phyloP scores from a whole-genome alignment of 495 filamentous ascomycete genomes.

The Apiosordaria backusii region DNA sequence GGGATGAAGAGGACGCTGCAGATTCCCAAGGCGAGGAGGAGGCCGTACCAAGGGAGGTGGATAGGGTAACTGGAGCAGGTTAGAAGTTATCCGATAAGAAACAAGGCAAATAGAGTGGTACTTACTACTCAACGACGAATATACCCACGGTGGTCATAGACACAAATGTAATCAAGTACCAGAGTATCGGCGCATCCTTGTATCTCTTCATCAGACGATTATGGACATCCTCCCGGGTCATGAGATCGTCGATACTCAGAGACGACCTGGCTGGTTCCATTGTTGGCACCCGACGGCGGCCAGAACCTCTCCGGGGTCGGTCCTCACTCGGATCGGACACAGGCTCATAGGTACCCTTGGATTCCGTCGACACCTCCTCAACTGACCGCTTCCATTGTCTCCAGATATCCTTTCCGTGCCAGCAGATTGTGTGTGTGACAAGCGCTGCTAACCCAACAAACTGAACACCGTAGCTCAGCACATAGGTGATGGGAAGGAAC shows the following conservation, averaged over 20 bases:
- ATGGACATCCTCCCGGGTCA: slow-evolving; percentile 70
- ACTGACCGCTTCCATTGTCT: slow-evolving; percentile 58
- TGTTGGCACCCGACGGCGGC: slow-evolving; percentile 9
- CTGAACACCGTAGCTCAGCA: slow-evolving; percentile 72
- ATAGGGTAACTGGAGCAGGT: slow-evolving; percentile 57
- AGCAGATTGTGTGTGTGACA: slow-evolving; percentile 65
- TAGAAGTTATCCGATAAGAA: not conserved
- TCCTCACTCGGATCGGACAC: slow-evolving; percentile 30
- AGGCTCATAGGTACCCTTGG: slow-evolving; percentile 44
- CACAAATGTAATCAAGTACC: slow-evolving; percentile 69
- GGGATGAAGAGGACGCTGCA: slow-evolving; percentile 72
- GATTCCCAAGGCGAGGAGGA: slow-evolving; percentile 70
- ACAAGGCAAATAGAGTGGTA: not conserved
- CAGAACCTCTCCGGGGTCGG: not conserved
- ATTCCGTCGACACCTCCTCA: slow-evolving; percentile 44
- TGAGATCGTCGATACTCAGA: slow-evolving; percentile 52
- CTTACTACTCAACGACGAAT: slow-evolving; percentile 77
- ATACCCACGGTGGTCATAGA: slow-evolving; percentile 71
- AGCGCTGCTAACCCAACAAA: slow-evolving; percentile 74
- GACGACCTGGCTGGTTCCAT: slow-evolving; percentile 30
- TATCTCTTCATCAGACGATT: slow-evolving; percentile 72
- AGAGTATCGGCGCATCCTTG: slow-evolving; percentile 69
- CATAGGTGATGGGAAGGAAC: slow-evolving; percentile 79
- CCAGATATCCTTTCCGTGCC: slow-evolving; percentile 75
- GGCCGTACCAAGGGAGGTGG: slow-evolving; percentile 72